Evolutionary conservation across 2,329 filamentous ascomycete species (phyloP).

Genomic region (Tothia fuscella): DNA sequence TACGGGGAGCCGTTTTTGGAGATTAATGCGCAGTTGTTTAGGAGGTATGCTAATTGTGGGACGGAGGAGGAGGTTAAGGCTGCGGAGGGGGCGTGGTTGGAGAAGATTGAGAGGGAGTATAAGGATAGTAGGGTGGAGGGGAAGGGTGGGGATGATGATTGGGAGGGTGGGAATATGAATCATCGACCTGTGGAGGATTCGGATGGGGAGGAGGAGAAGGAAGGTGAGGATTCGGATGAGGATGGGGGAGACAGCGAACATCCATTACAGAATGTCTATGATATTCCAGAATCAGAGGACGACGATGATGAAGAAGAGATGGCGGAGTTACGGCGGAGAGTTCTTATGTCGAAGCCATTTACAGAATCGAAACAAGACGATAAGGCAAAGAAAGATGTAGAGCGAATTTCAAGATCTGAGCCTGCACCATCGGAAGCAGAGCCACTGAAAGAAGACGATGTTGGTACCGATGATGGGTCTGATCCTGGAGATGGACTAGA

Average conservation of each 20-base stretch:
- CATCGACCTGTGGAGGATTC: too few species aligned
- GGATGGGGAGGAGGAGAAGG: conserved; percentile 33
- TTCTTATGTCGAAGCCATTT: conserved; percentile 87
- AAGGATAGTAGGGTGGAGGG: conserved; percentile 56
- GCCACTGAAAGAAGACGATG: conserved; percentile 44
- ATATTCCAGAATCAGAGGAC: conserved; percentile 66
- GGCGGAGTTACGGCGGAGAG: conserved; percentile 79
- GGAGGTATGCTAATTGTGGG: conserved; percentile 71
- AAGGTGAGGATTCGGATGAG: conserved; percentile 31
- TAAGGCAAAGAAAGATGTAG: conserved; percentile 42
- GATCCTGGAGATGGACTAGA: conserved; percentile 56
- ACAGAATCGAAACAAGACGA: conserved; percentile 24
- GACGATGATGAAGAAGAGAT: conserved; percentile 84
- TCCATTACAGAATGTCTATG: conserved; percentile 57
- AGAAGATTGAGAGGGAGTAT: conserved; percentile 82
- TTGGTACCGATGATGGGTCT: conserved; percentile 50
- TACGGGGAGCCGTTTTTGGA: conserved; percentile 83
- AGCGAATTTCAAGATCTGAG: conserved; percentile 39
- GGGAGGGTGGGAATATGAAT: conserved; percentile 21
- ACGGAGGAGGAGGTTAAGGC: conserved; percentile 74
- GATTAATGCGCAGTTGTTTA: conserved; percentile 75
- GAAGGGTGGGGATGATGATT: conserved; percentile 17
- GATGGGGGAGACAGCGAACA: too few species aligned
- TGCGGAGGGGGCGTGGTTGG: conserved; percentile 78
- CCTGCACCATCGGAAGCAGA: conserved; percentile 38